Evolutionary conservation across 768 basidiomycete species (phyloP).

Genomic region (Lyophyllum shimeji): DNA sequence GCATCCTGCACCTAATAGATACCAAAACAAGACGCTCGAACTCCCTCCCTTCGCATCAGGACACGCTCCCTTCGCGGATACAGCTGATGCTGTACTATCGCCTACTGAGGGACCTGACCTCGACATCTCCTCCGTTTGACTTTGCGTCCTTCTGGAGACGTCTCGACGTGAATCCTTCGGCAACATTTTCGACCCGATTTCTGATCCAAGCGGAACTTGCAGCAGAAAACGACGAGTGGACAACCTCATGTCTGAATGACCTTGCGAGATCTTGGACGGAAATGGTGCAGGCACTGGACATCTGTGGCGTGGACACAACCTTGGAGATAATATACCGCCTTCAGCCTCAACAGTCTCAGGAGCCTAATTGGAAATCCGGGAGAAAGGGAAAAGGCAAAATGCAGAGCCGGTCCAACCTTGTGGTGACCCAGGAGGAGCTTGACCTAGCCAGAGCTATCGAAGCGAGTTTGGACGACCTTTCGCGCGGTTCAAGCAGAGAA

Average conservation of each 20-base stretch:
- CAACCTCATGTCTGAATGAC: conserved; percentile 36
- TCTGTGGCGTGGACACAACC: conserved; percentile 34
- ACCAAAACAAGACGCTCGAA: conserved; percentile 64
- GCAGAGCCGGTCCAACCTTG: not conserved
- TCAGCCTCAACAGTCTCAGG: conserved; percentile 24
- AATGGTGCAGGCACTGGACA: conserved; percentile 25
- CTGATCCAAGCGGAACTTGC: conserved; percentile 39
- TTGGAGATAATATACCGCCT: conserved; percentile 55
- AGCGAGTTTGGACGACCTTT: conserved; percentile 37
- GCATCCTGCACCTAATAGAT: conserved; percentile 51
- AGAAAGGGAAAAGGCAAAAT: conserved; percentile 15
- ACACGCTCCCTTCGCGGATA: conserved; percentile 57
- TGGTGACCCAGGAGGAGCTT: conserved; percentile 31
- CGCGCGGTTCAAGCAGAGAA: conserved; percentile 3
- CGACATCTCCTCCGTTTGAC: conserved; percentile 44
- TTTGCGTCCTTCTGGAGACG: conserved; percentile 53
- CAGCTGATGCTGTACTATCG: conserved; percentile 81
- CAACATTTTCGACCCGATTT: conserved; percentile 52
- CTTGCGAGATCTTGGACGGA: conserved; percentile 32
- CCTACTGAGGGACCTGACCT: conserved; percentile 54
- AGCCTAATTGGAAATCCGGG: conserved; percentile 21
- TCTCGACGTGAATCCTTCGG: conserved; percentile 40
- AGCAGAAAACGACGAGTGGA: conserved; percentile 17
- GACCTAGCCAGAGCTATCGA: conserved; percentile 47
- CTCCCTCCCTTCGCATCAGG: conserved; percentile 55